Evolutionary conservation across 306 rosid genomes (phyloP), one percentile per base, ranked within the genome.

Genomic region (Aeschynomene evenia): DNA sequence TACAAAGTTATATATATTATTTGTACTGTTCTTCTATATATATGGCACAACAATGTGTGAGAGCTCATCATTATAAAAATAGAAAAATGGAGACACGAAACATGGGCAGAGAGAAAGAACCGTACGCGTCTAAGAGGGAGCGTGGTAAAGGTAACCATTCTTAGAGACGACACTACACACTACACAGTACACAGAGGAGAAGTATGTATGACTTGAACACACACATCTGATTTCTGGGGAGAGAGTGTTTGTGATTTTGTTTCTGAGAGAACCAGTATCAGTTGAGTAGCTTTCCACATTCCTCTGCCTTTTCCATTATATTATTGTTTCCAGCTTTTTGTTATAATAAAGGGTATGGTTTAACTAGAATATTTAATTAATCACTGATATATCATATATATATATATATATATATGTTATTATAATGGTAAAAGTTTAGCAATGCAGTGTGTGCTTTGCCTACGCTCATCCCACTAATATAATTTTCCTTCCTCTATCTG

Each of bases 321-420:
- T 51, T 69, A n/a, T n/a, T n/a, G n/a, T n/a, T n/a, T n/a, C n/a
- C 78, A 76, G 59, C 81, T 48, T 78, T 81, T 70, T 66, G 37
- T 73, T 45, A 19, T 21, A 28, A 19, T 21, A 28, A 71, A 79
- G 81, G 78, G 63, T 79, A 43, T 74, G 72, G 71, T 51, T 83
- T 70, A 72, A 34, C 43, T 55, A 52, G 29, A 49, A 59, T 2
- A n/a, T n/a, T n/a, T 69, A 23, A 29, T 73, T 19, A 79, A 59
- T 68, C 51, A 55, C 49, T 36, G 4, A 65, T 22, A 24, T n/a
- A n/a, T n/a, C n/a, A n/a, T n/a, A n/a, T n/a, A n/a, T n/a, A n/a
- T n/a, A n/a, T n/a, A n/a, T n/a, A n/a, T n/a, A n/a, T n/a, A n/a
- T n/a, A n/a, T n/a, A n/a, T 37, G 7, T 13, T 15, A 7, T 9